Base-by-base conservation (phyloP, 176 grass and related monocot genomes). In the Eragrostis curvula region DNA sequence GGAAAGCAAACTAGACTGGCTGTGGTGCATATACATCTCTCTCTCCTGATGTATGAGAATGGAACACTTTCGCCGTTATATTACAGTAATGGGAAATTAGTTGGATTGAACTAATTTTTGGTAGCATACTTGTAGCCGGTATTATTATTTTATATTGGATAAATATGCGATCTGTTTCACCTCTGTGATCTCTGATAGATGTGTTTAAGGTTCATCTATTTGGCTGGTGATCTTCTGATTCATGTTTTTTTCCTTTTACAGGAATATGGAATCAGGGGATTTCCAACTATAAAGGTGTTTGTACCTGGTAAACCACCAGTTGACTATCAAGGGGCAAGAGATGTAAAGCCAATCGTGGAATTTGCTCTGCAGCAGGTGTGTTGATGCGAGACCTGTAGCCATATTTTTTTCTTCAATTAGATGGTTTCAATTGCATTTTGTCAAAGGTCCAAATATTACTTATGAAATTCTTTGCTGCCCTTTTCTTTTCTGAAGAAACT, bases 271-370 rank as follows among this genome's bases (percentile, higher is more conserved):
- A 96, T 99, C 71, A 81, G 8, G 62, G 97, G 91, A 73, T 99
- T 94, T 81, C 97, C 97, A 84, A 94, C 97, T 70, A 96, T 99
- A 68, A 99, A 99, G 79, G 91, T 89, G 5, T 99, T 99, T 84
- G 65, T 68, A 81, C 97, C 97, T 87, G 97, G 97, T 23, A 99
- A 99, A 82, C 87, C 87, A 53, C 89, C 97, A 87, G 74, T 96
- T 29, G 97, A 99, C 89, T 99, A 99, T 94, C 77, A 94, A 87
- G 97, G 97, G 71, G 97, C 78, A 75, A 92, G 91, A 80, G 97
- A 99, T 78, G 93, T 90, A 72, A 99, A 99, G 73, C 80, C 97
- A 69, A 94, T 99, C 47, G 93, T 89, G 83, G 91, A 99, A 51
- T 99, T 94, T 89, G 91, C 91, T 88, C 78, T 99, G 47, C 52